Evolutionary conservation across 1,139 yeast genomes (phyloP), one percentile per base, ranked within the genome.

Genomic region (Geotrichum siamense): DNA sequence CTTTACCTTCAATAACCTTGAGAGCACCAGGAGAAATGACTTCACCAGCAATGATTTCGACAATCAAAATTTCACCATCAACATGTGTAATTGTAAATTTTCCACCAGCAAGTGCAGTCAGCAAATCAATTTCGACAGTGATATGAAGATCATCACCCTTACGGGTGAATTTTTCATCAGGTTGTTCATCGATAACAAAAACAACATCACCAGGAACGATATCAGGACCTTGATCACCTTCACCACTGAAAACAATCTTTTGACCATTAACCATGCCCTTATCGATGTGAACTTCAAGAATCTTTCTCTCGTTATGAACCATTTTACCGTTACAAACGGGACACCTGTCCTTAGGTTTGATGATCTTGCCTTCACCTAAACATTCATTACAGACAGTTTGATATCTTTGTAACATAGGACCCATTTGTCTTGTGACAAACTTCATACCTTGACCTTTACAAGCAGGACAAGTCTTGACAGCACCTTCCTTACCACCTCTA

Each of bases 231-330:
- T 91, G 96, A 68, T 93, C 98, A 60, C 97, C 97, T 71, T 89
- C 96, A 54, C 96, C 97, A 57, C 79, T 74, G 72, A 89, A 91
- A 4, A 80, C 86, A 58, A 93, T 76, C 68, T 80, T 80, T 70
- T 89, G 96, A 48, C 96, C 96, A 60, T 87, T 84, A 61, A 75
- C 81, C 97, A 91, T 91, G 71, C 99, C 99, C 59, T 94, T 94
- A 64, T 87, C 96, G 60, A 91, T 77, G 67, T 89, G 86, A 49
- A 91, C 97, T 69, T 89, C 93, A 61, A 91, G 72, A 52, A 91
- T 82, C 74, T 91, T 91, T 71, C 95, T 81, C 71, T 91, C 97
- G 54, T 76, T 75, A 53, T 72, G 71, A 43, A 89, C 81, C 75
- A 89, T 91, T 71, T 85, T 83, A 71, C 97, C 99, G 55, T 71